Conservation (phyloP, 441 rosid species). For the Biscutella laevigata region DNA sequence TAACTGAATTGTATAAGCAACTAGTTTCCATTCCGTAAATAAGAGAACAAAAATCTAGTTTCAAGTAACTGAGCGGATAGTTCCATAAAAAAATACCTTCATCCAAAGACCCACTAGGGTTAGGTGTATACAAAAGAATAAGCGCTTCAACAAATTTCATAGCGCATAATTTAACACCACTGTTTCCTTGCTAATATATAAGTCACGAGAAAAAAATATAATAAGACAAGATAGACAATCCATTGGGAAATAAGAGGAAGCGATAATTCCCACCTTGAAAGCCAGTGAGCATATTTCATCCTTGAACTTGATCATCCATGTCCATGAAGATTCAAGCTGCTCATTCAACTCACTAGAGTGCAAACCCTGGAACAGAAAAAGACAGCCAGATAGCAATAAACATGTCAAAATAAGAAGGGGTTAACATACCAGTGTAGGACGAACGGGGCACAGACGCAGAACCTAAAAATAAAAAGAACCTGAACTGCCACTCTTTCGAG, state of each 20-base stretch:
- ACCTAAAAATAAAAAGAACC: conserved; percentile 30
- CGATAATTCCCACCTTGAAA: conserved; percentile 50
- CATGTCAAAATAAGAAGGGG: neutral
- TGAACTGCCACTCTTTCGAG: conserved; percentile 58
- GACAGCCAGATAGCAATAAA: conserved; percentile 2
- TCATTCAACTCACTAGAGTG: conserved; percentile 60
- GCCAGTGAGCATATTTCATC: conserved; percentile 73
- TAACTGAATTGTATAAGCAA: conserved; percentile 19
- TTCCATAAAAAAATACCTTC: conserved; percentile 43
- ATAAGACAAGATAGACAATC: conserved; percentile 26
- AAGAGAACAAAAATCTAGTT: neutral
- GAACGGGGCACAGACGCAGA: neutral
- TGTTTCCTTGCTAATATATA: conserved; percentile 64
- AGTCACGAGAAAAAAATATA: conserved; percentile 18
- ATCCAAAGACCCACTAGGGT: conserved; percentile 59
- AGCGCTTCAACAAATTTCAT: conserved; percentile 87
- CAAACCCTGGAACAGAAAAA: conserved; percentile 52
- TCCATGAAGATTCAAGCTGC: conserved; percentile 70
- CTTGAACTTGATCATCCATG: conserved; percentile 76
- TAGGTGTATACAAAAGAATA: conserved; percentile 85
- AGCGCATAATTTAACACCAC: conserved; percentile 71
- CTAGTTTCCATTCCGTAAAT: neutral
- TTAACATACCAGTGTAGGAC: neutral
- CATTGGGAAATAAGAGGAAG: conserved; percentile 9
- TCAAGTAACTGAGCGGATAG: conserved; percentile 15